phyloP scores from a whole-genome alignment of 2,329 filamentous ascomycete species.

The Hortaea sp. region DNA sequence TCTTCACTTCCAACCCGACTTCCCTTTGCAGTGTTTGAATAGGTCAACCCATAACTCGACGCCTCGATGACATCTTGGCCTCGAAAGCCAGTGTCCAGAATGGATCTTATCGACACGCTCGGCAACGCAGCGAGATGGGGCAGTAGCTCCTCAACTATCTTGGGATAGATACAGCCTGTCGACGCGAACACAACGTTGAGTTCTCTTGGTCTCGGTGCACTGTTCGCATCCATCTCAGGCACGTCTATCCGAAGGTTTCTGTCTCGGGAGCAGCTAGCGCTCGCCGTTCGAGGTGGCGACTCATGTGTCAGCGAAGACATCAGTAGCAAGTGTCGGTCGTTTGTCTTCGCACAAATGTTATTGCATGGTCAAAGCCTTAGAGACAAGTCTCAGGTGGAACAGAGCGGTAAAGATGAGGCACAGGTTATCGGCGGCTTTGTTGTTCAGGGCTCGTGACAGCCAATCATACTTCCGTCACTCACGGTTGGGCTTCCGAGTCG shows the following conservation, averaged over 20 bases:
- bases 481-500: too few species aligned
- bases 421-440: too few species aligned
- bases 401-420: too few species aligned
- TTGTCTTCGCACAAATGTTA: too few species aligned
- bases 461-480: too few species aligned
- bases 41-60: constrained; percentile 21
- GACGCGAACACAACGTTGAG: constrained; percentile 28
- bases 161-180: constrained; percentile 22
- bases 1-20: constrained; percentile 8
- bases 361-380: too few species aligned
- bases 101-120: constrained; percentile 25
- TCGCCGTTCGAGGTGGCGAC: not conserved
- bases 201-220: constrained; percentile 3
- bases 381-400: too few species aligned
- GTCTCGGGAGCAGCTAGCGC: not conserved
- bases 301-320: not conserved
- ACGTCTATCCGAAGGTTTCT: not conserved
- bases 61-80: constrained; percentile 25
- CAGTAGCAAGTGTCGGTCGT: too few species aligned
- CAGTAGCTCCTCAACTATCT: constrained; percentile 23
- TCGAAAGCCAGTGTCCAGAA: constrained; percentile 24
- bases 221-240: constrained; percentile 3
- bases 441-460: too few species aligned
- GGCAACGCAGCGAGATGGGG: constrained; percentile 21
- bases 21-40: constrained; percentile 17